A percentile compares a stretch with the other conserved stretches of the same genome.
Evolutionary conservation across 2,329 filamentous ascomycete species (phyloP).

Genomic region (Sclerotinia glacialis): DNA sequence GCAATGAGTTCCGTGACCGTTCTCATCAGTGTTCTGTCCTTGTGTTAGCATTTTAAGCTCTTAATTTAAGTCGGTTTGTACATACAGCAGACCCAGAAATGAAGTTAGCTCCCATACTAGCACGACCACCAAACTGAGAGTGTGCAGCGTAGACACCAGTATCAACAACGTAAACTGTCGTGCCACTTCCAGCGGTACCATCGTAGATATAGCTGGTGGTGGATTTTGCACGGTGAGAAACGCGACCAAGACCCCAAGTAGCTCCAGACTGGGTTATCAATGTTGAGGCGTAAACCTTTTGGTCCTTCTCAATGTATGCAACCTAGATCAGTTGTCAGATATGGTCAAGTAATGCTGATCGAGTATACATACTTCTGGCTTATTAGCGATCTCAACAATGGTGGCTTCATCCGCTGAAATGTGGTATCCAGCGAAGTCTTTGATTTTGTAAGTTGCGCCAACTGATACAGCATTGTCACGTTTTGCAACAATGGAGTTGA

Average conservation of each 20-base stretch:
- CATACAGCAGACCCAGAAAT: conserved; percentile 33
- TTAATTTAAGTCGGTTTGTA: conserved; percentile 19
- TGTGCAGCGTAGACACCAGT: conserved; percentile 41
- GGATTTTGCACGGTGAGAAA: conserved; percentile 35
- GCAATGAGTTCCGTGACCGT: conserved; percentile 46
- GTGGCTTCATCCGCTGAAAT: conserved; percentile 32
- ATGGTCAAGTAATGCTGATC: background rate
- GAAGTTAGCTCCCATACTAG: conserved; percentile 39
- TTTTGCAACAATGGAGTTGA: conserved; percentile 52
- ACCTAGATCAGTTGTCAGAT: conserved; percentile 26
- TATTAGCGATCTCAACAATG: conserved; percentile 35
- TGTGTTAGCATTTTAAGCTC: conserved; percentile 11
- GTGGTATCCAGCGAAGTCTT: conserved; percentile 34
- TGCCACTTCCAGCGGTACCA: conserved; percentile 37
- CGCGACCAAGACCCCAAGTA: conserved; percentile 39
- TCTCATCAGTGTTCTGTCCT: conserved; percentile 39
- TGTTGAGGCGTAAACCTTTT: conserved; percentile 37
- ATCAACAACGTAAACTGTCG: conserved; percentile 42
- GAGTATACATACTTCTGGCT: conserved; percentile 31
- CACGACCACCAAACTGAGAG: conserved; percentile 41
- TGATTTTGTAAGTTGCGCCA: conserved; percentile 34
- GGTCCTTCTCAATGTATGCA: conserved; percentile 37
- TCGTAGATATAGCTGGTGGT: conserved; percentile 40
- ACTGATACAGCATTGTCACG: conserved; percentile 48
- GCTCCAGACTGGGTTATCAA: conserved; percentile 32